Base-by-base conservation (phyloP, 345 rosid species). In the Populus alba region DNA sequence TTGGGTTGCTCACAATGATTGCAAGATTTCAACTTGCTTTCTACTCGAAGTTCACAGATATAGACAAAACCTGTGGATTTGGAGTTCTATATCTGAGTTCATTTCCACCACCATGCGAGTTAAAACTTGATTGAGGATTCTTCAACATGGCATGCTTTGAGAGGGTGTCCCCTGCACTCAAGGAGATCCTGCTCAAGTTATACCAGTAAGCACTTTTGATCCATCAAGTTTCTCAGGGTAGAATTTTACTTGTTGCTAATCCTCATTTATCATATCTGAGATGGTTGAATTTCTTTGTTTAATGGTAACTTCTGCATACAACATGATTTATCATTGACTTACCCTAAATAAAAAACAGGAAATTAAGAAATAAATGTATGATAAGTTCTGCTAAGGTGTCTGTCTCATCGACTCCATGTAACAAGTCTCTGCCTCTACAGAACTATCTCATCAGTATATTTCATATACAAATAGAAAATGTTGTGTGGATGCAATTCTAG, bases 151-250 rank as follows among this genome's bases (percentile, higher is more conserved):
- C 88, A 23, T 78, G 83, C 71, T 87, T 87, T 68, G 85, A 87
- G 55, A 87, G 90, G 81, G 87, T 85, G n/a, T 88, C 91, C 8
- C 93, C 91, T 2, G 88, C 91, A 25, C 72, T 90, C 38, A 85
- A 83, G 82, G 82, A 88, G 74, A 80, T 85, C 62, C 81, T 90
- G 82, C 86, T 87, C 82, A 77, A 77, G 72, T 33, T 90, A 27
- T 76, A 87, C 62, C 75, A 83, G 88, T 90, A 77, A 77, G 82
- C 65, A 22, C 65, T 39, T 35, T 33, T 45, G 33, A 22, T 73
- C 67, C 23, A 0, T 17, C 2, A 31, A 65, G 22, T 27, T 29
- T 15, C 3, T 55, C 35, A 6, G 0, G 27, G 25, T 27, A 27
- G 12, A 8, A 25, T 69, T 27, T 25, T 4, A 18, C 22, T 66